phyloP scores from a whole-genome alignment of 371 early-diverging fungal genomes.

The Mucor plumbeus region DNA sequence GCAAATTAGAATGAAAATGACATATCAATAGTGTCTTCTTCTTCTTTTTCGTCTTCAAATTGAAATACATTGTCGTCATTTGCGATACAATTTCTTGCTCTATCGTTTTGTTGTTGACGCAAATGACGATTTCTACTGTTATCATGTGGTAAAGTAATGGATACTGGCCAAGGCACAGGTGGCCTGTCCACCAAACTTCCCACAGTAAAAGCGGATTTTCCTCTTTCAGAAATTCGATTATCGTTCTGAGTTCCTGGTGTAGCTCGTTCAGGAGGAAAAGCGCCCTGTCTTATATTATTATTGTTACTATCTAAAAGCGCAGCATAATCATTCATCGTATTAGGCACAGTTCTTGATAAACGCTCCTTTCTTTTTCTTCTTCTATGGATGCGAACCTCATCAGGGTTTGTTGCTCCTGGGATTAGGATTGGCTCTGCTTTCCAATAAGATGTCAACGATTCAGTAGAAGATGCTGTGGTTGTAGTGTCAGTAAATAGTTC shows the following conservation, averaged over 20 bases:
- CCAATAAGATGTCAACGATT: neutral
- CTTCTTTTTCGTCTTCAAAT: neutral
- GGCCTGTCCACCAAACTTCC: conserved; percentile 16
- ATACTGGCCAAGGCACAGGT: conserved; percentile 17
- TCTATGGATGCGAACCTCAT: neutral
- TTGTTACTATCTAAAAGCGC: neutral
- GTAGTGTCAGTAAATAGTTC: neutral
- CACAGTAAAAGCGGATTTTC: conserved; percentile 3
- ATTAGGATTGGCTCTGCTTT: conserved; percentile 1
- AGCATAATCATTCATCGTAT: neutral
- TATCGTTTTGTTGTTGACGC: neutral
- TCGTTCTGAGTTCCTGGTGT: neutral
- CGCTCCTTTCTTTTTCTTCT: neutral
- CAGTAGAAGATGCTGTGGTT: neutral
- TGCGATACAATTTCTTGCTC: neutral
- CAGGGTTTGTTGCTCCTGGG: neutral
- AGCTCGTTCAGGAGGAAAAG: neutral
- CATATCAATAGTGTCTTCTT: neutral
- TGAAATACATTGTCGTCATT: neutral
- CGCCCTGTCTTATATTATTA: neutral
- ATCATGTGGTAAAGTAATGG: conserved; percentile 9
- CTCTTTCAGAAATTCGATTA: neutral
- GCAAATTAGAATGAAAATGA: neutral
- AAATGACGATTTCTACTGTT: neutral
- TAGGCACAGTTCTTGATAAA: neutral